Percentiles rank a stretch among this genome's conserved stretches.
Evolutionary conservation across 176 grass and related monocot species (phyloP).

Genomic region (Cocos nucifera): DNA sequence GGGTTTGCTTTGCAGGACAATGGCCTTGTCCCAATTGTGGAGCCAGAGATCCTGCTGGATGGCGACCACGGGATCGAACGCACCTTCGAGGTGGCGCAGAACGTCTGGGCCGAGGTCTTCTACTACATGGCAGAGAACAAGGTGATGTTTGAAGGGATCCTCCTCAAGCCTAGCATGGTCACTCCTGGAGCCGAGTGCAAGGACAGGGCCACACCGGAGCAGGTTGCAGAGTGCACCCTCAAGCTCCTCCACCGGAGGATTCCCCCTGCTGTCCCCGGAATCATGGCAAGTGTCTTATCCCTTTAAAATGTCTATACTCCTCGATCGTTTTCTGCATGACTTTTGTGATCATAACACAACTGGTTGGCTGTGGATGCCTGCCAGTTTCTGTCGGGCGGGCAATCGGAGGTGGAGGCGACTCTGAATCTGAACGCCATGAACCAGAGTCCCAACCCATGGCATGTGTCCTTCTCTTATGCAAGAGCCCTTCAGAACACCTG

Average conservation of each 20-base stretch:
- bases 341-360: too few species aligned
- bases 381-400: constrained; percentile 22
- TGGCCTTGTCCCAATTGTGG: constrained; percentile 17
- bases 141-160: constrained; percentile 16
- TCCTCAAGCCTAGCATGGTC: constrained; percentile 24
- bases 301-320: too few species aligned
- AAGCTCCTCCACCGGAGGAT: constrained; percentile 13
- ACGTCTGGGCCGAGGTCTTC: constrained; percentile 17
- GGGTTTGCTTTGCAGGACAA: neutral
- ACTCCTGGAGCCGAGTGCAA: constrained; percentile 19
- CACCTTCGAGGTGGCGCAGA: constrained; percentile 18
- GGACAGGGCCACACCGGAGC: constrained; percentile 7
- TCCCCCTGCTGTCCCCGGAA: constrained; percentile 13
- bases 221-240: constrained; percentile 18
- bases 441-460: constrained; percentile 15
- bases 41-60: constrained; percentile 18
- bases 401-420: constrained; percentile 19
- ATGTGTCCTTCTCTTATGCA: constrained; percentile 11
- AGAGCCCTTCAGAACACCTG: constrained; percentile 24
- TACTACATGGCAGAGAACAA: constrained; percentile 18
- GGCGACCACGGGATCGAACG: constrained; percentile 16
- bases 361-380: neutral
- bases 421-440: constrained; percentile 19
- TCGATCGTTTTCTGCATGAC: too few species aligned
- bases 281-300: constrained; percentile 7